Evolutionary conservation across 495 filamentous ascomycete species (phyloP).

Genomic region (Aspergillus steynii): DNA sequence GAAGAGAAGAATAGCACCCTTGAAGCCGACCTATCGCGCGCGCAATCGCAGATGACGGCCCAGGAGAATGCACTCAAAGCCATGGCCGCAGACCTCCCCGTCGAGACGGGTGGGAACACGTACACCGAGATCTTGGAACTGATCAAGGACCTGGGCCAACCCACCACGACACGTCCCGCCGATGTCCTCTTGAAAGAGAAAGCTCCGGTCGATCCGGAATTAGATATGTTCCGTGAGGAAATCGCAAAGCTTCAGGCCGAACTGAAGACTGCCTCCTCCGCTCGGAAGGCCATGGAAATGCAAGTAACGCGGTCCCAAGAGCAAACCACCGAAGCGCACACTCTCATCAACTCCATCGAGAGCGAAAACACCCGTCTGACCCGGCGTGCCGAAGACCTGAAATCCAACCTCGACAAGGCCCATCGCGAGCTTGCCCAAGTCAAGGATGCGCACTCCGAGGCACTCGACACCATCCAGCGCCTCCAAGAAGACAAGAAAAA

Average conservation of each 20-base stretch:
- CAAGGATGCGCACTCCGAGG: slow-evolving; percentile 37
- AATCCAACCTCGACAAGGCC: slow-evolving; percentile 33
- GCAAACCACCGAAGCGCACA: slow-evolving; percentile 43
- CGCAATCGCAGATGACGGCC: slow-evolving; percentile 44
- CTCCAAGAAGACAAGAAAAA: slow-evolving; percentile 77
- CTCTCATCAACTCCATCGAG: slow-evolving; percentile 47
- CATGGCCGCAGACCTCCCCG: slow-evolving; percentile 42
- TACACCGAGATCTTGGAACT: slow-evolving; percentile 46
- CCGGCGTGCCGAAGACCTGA: slow-evolving; percentile 35
- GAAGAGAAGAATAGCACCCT: slow-evolving; percentile 46
- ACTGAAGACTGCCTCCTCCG: slow-evolving; percentile 24
- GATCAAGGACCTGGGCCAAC: slow-evolving; percentile 40
- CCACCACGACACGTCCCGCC: slow-evolving; percentile 16
- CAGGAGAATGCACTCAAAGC: slow-evolving; percentile 45
- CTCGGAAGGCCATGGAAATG: slow-evolving; percentile 33
- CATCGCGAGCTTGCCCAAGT: slow-evolving; percentile 35
- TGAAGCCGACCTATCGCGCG: slow-evolving; percentile 41
- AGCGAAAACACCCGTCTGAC: slow-evolving; percentile 46
- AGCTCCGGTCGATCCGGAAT: slow-evolving; percentile 20
- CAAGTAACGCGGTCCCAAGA: slow-evolving; percentile 37
- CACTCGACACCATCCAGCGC: slow-evolving; percentile 74
- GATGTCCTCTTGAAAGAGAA: slow-evolving; percentile 23
- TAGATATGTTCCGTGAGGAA: slow-evolving; percentile 30
- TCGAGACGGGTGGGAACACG: slow-evolving; percentile 34
- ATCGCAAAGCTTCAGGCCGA: slow-evolving; percentile 33